Conservation (phyloP, 306 rosid species). For the Alnus glutinosa region DNA sequence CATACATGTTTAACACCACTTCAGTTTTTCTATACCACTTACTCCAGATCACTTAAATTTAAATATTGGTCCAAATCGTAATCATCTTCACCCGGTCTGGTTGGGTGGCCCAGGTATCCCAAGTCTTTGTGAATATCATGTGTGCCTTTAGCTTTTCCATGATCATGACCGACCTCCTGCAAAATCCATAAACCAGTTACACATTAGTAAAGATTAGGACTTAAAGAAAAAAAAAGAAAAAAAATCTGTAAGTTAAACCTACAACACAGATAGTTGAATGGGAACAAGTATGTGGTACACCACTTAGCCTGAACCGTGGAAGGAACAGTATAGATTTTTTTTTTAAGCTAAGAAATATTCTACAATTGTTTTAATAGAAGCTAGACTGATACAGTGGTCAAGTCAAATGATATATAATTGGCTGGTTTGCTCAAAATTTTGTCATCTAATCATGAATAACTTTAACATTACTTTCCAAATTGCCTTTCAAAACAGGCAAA, state of each 20-base stretch:
- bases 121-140: not conserved
- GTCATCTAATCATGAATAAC: too few species aligned
- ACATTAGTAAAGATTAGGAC: not conserved
- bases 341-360: too few species aligned
- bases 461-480: not conserved
- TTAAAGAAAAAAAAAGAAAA: not conserved
- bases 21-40: too few species aligned
- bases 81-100: not conserved
- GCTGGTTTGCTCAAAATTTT: not conserved
- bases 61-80: not conserved
- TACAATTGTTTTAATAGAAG: too few species aligned
- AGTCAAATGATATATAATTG: not conserved
- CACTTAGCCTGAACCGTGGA: too few species aligned
- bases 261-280: too few species aligned
- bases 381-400: not conserved
- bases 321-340: too few species aligned
- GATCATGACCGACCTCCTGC: conserved; percentile 18
- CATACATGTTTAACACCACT: too few species aligned
- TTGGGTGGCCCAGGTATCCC: not conserved
- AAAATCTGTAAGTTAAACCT: not conserved
- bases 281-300: too few species aligned
- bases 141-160: conserved; percentile 15
- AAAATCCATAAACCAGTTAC: conserved; percentile 2
- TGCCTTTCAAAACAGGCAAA: not conserved
- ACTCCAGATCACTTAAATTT: too few species aligned